Conservation (phyloP, 1,139 yeast species). For the Candida albicans region DNA sequence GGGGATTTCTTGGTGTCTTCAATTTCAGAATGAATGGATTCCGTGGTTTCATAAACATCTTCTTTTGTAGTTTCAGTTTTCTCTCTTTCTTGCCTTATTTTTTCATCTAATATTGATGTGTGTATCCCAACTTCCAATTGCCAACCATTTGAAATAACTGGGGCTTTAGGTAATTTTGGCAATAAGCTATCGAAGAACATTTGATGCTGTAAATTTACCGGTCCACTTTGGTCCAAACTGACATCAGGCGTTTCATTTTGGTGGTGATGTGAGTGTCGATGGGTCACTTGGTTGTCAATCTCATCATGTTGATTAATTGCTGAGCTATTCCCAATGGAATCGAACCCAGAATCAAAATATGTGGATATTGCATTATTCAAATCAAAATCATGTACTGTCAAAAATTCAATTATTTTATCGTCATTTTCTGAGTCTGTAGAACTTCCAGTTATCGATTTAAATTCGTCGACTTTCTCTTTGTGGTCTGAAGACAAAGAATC, state of each 20-base stretch:
- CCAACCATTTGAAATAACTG: slow-evolving; percentile 42
- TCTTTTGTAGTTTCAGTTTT: slow-evolving; percentile 5
- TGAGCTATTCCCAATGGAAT: slow-evolving; percentile 19
- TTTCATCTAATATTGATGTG: slow-evolving; percentile 27
- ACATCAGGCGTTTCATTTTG: not conserved
- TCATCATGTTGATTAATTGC: slow-evolving; percentile 20
- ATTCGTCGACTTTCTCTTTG: slow-evolving; percentile 29
- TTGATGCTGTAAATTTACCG: slow-evolving; percentile 34
- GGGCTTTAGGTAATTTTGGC: slow-evolving; percentile 47
- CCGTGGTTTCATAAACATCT: slow-evolving; percentile 8
- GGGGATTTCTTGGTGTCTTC: slow-evolving; percentile 9
- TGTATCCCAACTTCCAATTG: slow-evolving; percentile 49
- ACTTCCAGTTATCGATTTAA: slow-evolving; percentile 47
- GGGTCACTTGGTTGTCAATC: slow-evolving; percentile 6
- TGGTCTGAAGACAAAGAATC: slow-evolving; percentile 9
- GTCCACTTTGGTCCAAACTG: slow-evolving; percentile 9
- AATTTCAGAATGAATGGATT: slow-evolving; percentile 3
- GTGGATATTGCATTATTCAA: slow-evolving; percentile 51
- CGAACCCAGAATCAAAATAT: slow-evolving; percentile 53
- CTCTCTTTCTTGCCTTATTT: slow-evolving; percentile 9
- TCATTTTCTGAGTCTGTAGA: slow-evolving; percentile 25
- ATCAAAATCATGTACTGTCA: slow-evolving; percentile 47
- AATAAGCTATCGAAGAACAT: slow-evolving; percentile 34
- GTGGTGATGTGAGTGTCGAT: slow-evolving; percentile 7
- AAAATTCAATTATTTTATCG: slow-evolving; percentile 35